Percentiles rank a stretch among this genome's conserved stretches.
phyloP scores from a whole-genome alignment of 164 flowering plant species.

The Piper betle region DNA sequence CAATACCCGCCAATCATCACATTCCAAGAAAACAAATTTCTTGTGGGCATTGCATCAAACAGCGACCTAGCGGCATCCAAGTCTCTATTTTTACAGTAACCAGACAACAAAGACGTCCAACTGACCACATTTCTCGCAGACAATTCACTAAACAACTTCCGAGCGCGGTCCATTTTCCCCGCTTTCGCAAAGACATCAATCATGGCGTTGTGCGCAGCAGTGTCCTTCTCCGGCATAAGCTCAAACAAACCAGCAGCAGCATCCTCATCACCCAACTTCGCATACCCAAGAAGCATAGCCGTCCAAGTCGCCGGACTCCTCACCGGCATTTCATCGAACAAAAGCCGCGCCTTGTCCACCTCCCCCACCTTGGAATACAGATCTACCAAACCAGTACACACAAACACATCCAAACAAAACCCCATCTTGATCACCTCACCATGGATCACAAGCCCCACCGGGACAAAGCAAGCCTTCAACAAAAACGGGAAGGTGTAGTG shows the following conservation, averaged over 20 bases:
- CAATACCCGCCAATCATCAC: conserved; percentile 68
- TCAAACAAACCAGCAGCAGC: conserved; percentile 38
- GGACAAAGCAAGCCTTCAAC: conserved; percentile 39
- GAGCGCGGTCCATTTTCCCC: conserved; percentile 45
- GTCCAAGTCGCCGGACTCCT: conserved; percentile 69
- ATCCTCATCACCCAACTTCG: conserved; percentile 36
- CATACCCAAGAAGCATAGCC: conserved; percentile 48
- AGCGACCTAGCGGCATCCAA: conserved; percentile 35
- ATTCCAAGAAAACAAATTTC: conserved; percentile 70
- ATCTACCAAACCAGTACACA: conserved; percentile 59
- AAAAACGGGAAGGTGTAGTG: conserved; percentile 40
- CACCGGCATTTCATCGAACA: conserved; percentile 65
- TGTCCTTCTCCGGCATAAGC: conserved; percentile 44
- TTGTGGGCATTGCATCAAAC: conserved; percentile 56
- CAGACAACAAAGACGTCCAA: conserved; percentile 69
- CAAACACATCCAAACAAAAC: conserved; percentile 42
- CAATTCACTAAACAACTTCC: conserved; percentile 42
- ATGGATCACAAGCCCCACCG: conserved; percentile 51
- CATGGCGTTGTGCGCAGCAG: conserved; percentile 48
- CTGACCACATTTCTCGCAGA: conserved; percentile 48
- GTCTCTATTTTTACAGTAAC: conserved; percentile 46
- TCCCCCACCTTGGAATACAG: conserved; percentile 52
- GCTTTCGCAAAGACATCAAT: conserved; percentile 47
- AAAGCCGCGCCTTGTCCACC: conserved; percentile 24
- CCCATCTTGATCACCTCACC: conserved; percentile 37